phyloP scores from a whole-genome alignment of 257 asterid genomes.

The Coffea eugenioides region DNA sequence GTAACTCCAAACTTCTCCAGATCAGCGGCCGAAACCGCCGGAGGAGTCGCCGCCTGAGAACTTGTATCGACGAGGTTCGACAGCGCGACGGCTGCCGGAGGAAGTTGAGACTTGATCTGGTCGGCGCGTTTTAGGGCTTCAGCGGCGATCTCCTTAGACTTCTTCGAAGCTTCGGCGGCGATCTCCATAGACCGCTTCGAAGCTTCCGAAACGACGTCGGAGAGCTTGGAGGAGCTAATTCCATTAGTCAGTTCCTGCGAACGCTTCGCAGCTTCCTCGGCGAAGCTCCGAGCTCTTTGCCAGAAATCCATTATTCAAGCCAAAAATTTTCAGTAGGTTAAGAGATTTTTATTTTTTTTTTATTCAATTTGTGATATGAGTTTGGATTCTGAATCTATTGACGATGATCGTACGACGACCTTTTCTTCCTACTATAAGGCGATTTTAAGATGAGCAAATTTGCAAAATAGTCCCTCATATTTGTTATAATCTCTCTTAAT shows the following conservation, averaged over 20 bases:
- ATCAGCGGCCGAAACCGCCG: slow-evolving; percentile 39
- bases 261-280: slow-evolving; percentile 85
- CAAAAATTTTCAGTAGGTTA: neutral
- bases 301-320: slow-evolving; percentile 67
- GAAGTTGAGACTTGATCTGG: slow-evolving; percentile 85
- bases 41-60: neutral
- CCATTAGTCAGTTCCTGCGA: slow-evolving; percentile 69
- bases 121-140: slow-evolving; percentile 87
- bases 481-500: neutral
- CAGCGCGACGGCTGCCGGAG: slow-evolving; percentile 47
- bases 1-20: slow-evolving; percentile 74
- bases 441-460: neutral
- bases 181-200: slow-evolving; percentile 59
- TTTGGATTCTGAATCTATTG: slow-evolving; percentile 1
- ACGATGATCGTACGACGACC: too few relatives aligned
- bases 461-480: neutral
- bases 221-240: slow-evolving; percentile 55
- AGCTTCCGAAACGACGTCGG: slow-evolving; percentile 82
- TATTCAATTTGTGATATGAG: neutral
- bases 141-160: slow-evolving; percentile 47
- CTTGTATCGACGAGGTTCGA: slow-evolving; percentile 54
- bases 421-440: neutral
- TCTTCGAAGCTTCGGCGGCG: slow-evolving; percentile 54
- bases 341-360: neutral
- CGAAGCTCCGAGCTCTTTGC: slow-evolving; percentile 75